Conservation (phyloP, 2,329 filamentous ascomycete species). For the Colletotrichum somersetense region DNA sequence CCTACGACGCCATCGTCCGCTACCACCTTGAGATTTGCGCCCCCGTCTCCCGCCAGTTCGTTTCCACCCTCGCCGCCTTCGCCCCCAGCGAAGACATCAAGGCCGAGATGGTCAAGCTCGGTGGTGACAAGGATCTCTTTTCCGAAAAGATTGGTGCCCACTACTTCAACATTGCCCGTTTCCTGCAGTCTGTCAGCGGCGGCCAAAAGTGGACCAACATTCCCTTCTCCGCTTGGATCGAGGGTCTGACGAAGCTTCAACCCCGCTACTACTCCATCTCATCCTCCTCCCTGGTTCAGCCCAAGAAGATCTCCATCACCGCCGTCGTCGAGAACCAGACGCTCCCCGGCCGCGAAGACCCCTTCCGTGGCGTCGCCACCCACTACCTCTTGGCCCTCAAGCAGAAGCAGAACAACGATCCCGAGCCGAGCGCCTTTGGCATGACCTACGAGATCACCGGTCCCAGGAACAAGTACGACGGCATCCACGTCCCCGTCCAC, state of each 20-base stretch:
- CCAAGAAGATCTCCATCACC: slow-evolving; percentile 94
- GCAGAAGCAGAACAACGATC: slow-evolving; percentile 94
- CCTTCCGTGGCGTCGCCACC: slow-evolving; percentile 93
- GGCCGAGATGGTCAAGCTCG: slow-evolving; percentile 88
- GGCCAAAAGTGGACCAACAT: slow-evolving; percentile 84
- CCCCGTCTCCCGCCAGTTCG: slow-evolving; percentile 94
- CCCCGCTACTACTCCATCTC: slow-evolving; percentile 99
- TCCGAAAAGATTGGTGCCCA: slow-evolving; percentile 84
- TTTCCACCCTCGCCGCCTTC: slow-evolving; percentile 88
- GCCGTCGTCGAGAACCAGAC: slow-evolving; percentile 90
- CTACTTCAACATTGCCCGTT: slow-evolving; percentile 90
- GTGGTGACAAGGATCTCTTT: slow-evolving; percentile 96
- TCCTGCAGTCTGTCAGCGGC: slow-evolving; percentile 79
- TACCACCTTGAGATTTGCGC: slow-evolving; percentile 98
- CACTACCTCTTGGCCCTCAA: slow-evolving; percentile 97
- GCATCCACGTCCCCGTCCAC: slow-evolving; percentile 93
- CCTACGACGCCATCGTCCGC: slow-evolving; percentile 90
- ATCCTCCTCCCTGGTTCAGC: slow-evolving; percentile 93
- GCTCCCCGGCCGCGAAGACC: slow-evolving; percentile 80
- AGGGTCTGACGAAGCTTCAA: slow-evolving; percentile 94
- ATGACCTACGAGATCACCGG: slow-evolving; percentile 88
- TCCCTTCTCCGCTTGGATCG: slow-evolving; percentile 94
- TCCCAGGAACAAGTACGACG: slow-evolving; percentile 96
- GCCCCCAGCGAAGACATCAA: slow-evolving; percentile 87
- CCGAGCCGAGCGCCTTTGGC: slow-evolving; percentile 84